These are phyloP conservation scores for Zygosaccharomyces rouxii DNA, from an alignment of 805 yeast genomes.

Conservation along the genomic window DNA sequence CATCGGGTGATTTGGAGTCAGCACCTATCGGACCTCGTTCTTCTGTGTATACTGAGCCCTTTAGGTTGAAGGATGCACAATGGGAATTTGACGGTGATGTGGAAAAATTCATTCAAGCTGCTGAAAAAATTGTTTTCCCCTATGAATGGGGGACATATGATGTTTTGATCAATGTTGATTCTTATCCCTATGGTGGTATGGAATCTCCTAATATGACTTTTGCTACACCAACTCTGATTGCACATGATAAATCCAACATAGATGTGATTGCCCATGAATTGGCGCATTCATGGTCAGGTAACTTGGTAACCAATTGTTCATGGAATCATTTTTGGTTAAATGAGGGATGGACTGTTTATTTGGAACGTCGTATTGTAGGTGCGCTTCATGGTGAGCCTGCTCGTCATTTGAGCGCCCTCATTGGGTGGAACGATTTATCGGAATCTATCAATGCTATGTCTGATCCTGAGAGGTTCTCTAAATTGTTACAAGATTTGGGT, in stretches of 20 bases:
- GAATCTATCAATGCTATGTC: constrained; percentile 66
- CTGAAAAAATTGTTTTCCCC: constrained; percentile 64
- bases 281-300: constrained; percentile 92
- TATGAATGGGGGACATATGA: constrained; percentile 86
- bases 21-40: constrained; percentile 84
- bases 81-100: constrained; percentile 78
- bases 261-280: constrained; percentile 91
- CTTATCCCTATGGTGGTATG: constrained; percentile 90
- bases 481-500: constrained; percentile 66
- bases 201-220: constrained; percentile 89
- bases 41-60: constrained; percentile 73
- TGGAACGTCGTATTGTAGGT: constrained; percentile 80
- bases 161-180: constrained; percentile 71
- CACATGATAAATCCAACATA: constrained; percentile 80
- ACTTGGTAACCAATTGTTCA: constrained; percentile 81
- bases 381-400: constrained; percentile 71
- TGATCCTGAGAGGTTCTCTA: constrained; percentile 47
- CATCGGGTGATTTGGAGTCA: constrained; percentile 69
- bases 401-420: constrained; percentile 76
- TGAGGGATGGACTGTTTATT: constrained; percentile 94
- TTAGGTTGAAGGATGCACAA: constrained; percentile 59
- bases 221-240: constrained; percentile 82
- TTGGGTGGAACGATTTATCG: constrained; percentile 82
- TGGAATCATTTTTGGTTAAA: constrained; percentile 95
- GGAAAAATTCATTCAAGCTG: constrained; percentile 72